Base-by-base conservation (phyloP, 169 alveolate species). In the Eimeria acervulina region DNA sequence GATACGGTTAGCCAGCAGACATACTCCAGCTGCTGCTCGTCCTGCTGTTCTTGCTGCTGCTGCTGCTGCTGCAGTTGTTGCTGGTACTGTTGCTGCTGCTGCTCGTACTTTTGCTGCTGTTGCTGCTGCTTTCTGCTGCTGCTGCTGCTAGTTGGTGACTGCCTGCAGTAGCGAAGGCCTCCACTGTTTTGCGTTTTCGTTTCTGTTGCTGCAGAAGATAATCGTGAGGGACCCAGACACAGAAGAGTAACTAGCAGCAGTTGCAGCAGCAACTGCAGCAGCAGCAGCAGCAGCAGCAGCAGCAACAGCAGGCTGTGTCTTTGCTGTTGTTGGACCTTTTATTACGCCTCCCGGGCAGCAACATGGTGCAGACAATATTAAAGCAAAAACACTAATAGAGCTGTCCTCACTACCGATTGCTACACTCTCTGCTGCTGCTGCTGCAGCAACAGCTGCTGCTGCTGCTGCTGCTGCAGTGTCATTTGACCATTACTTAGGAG, bases 1-100 rank as follows among this genome's bases (percentile, higher is more conserved):
- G 95, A 91, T 19, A 47, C 83, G 36, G 95, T 91, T 12, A n/a
- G 95, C 13, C 28, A 10, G n/a, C n/a, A n/a, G n/a, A n/a, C n/a
- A n/a, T n/a, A n/a, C n/a, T n/a, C n/a, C n/a, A n/a, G n/a, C n/a
- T n/a, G n/a, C n/a, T n/a, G n/a, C n/a, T 19, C 4, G 31, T 23
- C 23, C 38, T 44, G 63, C 59, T 26, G 63, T 17, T 40, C 42
- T 23, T 55, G 68, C 68, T 55, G 68, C 68, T 55, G 68, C 66
- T 52, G 66, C 66, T 52, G 66, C 66, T 52, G 66, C 68, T 55
- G 2, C 68, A 17, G 15, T 55, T 55, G 68, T 23, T 55, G 68
- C 68, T 55, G 68, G 28, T 55, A 17, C 21, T 55, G 68, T 23
- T 55, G n/a, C n/a, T n/a, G n/a, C n/a, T n/a, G n/a, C n/a, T n/a